Evolutionary conservation across 176 grass and related monocot genomes (phyloP).

Genomic region (Cymbopogon citratus): DNA sequence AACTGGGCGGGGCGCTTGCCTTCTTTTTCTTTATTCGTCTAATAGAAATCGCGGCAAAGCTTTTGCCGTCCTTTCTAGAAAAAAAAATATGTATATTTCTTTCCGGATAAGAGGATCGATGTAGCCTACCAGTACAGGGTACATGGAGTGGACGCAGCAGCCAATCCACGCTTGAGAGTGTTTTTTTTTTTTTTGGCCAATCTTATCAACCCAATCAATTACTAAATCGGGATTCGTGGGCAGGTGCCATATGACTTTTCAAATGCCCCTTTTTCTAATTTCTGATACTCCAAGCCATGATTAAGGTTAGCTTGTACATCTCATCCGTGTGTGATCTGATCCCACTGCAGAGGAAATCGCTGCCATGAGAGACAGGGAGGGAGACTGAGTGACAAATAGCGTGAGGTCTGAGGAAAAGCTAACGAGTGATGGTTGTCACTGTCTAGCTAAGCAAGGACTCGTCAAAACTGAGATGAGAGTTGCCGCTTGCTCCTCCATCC

Average conservation of each 20-base stretch:
- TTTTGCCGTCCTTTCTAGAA: no score
- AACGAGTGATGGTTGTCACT: neutral
- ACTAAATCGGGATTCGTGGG: neutral
- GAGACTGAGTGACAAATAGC: neutral
- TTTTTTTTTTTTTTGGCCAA: no score
- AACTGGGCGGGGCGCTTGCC: no score
- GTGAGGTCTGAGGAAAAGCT: neutral
- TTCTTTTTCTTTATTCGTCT: no score
- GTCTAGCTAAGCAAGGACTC: neutral
- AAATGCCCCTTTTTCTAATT: neutral
- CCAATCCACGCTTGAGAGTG: neutral
- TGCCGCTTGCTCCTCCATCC: neutral
- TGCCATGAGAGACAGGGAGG: neutral
- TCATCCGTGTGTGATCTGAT: neutral
- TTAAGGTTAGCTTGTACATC: constrained; percentile 4
- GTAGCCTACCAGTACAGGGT: neutral
- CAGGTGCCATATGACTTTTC: neutral
- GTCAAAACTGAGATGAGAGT: neutral
- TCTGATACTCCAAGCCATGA: neutral
- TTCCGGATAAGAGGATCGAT: neutral
- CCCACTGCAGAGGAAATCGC: neutral
- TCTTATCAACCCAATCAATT: neutral
- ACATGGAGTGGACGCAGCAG: neutral
- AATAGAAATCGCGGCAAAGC: no score
- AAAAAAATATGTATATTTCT: neutral